A percentile compares a stretch with the other conserved stretches of the same genome.
phyloP scores from a whole-genome alignment of 768 basidiomycete genomes.

The Trametes coccinea region DNA sequence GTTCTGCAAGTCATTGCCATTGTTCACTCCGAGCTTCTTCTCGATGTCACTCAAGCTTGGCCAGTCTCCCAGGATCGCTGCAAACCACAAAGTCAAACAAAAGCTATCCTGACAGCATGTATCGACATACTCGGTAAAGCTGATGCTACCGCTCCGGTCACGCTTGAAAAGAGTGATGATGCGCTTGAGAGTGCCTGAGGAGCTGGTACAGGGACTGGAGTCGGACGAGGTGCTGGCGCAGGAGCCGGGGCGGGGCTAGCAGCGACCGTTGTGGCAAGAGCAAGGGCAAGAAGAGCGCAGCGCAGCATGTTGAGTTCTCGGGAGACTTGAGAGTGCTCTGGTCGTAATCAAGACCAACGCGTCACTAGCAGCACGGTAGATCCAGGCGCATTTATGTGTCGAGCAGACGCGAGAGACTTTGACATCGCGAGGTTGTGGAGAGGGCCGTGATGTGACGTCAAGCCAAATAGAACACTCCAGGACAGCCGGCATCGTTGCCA shows the following conservation, averaged over 20 bases:
- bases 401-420: no score
- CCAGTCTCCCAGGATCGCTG: slow-evolving; percentile 25
- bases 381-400: background rate
- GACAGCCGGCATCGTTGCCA: no score
- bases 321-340: background rate
- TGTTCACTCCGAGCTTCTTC: slow-evolving; percentile 22
- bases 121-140: slow-evolving; percentile 11
- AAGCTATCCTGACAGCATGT: no score
- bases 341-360: background rate
- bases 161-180: slow-evolving; percentile 16
- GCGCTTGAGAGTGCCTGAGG: slow-evolving; percentile 7
- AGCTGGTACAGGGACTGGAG: slow-evolving; percentile 8
- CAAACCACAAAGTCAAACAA: background rate
- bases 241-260: slow-evolving; percentile 9
- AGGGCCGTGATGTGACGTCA: background rate
- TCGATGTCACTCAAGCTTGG: slow-evolving; percentile 28
- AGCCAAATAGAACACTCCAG: background rate
- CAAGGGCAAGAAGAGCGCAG: background rate
- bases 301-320: background rate
- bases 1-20: slow-evolving; percentile 22
- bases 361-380: background rate
- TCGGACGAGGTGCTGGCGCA: slow-evolving; percentile 5
- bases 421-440: background rate
- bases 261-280: background rate
- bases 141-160: slow-evolving; percentile 16